These are phyloP conservation scores for Hypomontagnella submonticulosa DNA, from an alignment of 495 filamentous ascomycete genomes.

Conservation along the genomic window DNA sequence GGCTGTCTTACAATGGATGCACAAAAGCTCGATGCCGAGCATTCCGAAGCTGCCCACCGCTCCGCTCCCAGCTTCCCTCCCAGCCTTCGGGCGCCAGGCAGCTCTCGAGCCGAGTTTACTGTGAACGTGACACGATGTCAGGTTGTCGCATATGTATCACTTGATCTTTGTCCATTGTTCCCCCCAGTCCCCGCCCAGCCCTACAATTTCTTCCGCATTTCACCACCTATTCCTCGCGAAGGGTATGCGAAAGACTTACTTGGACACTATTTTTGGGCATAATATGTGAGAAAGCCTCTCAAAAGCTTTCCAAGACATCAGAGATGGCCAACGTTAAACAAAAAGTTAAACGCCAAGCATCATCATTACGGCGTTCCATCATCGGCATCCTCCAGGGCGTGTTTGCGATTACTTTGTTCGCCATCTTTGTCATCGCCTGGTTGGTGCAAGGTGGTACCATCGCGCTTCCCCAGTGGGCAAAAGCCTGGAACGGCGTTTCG, in stretches of 20 bases:
- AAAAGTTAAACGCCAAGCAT: background rate
- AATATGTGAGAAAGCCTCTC: conserved; percentile 9
- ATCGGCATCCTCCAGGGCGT: conserved; percentile 33
- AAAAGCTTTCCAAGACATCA: background rate
- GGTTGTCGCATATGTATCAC: background rate
- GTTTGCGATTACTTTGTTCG: conserved; percentile 41
- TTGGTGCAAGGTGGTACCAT: conserved; percentile 35
- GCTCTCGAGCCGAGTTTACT: conserved; percentile 24
- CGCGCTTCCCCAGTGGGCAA: conserved; percentile 42
- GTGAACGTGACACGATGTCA: conserved; percentile 22
- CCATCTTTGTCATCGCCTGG: conserved; percentile 45
- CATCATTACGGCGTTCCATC: conserved; percentile 27
- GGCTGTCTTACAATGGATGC: conserved; percentile 10
- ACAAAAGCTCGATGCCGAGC: conserved; percentile 21
- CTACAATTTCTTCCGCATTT: conserved; percentile 21
- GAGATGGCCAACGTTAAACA: conserved; percentile 16
- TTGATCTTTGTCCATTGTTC: background rate
- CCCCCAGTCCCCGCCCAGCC: conserved; percentile 35
- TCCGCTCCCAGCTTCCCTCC: conserved; percentile 13
- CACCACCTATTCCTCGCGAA: background rate
- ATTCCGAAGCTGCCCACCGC: conserved; percentile 31
- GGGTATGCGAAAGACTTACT: too few species aligned
- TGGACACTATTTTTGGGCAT: too few species aligned
- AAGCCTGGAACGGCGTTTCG: conserved; percentile 39
- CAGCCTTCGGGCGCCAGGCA: conserved; percentile 24